Evolutionary conservation across 108 stramenopile species (phyloP), one percentile per base, ranked within the genome.

Genomic region (Nitzschia putrida): DNA sequence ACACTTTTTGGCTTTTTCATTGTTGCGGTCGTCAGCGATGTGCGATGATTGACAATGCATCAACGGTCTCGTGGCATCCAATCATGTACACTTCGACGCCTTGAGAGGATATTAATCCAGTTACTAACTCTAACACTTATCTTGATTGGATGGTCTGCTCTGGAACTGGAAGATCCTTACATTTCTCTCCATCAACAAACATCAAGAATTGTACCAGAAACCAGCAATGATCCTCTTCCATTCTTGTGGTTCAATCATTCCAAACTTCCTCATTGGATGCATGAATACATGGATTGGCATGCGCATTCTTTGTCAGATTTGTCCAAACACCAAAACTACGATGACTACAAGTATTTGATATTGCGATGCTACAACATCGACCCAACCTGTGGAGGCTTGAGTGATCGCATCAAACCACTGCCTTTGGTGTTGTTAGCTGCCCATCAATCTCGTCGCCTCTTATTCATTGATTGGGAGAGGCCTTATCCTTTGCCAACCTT

Each of bases 201-300:
- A 4, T 34, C 29, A 34, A 34, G 1, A 4, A 34, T 34, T 34
- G 3, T 3, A 34, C 29, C 29, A 34, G 29, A 4, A 34, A 34
- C 29, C 3, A 34, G 29, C 4, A 4, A 34, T 3, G 4, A 34
- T 34, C 29, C 29, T 34, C 29, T 34, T 34, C 29, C 29, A 21
- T 55, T 24, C 20, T 39, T 66, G 18, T 66, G 65, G 65, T 52
- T 29, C 18, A 45, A 42, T 34, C 22, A 53, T 37, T 26, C 65
- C 23, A 53, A n/a, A 16, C 24, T 68, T 42, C 76, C 76, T 21
- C 26, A 42, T 26, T 82, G 81, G 82, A 61, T 79, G 57, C 44
- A 76, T 54, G 60, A 71, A 13, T 83, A 83, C 50, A 65, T 79
- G 44, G 39, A 54, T 8, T 83, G 82, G 82, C 78, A 83, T 54